Conservation (phyloP, 2,329 filamentous ascomycete species). For the Epichloe sibirici region DNA sequence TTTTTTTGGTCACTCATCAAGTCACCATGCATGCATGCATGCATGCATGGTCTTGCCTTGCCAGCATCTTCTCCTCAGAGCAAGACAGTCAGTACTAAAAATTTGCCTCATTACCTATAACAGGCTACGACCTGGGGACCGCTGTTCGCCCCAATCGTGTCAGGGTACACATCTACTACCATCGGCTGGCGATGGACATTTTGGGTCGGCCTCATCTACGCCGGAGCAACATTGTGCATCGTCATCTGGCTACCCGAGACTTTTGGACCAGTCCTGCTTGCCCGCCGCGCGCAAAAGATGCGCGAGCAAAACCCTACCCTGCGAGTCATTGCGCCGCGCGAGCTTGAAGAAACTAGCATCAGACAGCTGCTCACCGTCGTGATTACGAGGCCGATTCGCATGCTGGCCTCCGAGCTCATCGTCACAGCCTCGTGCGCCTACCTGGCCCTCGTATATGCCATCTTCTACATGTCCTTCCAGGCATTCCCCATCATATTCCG, state of each 20-base stretch:
- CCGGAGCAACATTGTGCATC: slow-evolving; percentile 46
- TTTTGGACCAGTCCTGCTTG: slow-evolving; percentile 47
- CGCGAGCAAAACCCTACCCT: slow-evolving; percentile 40
- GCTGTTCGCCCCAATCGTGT: slow-evolving; percentile 51
- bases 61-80: too few species aligned
- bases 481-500: slow-evolving; percentile 62
- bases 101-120: too few species aligned
- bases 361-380: slow-evolving; percentile 52
- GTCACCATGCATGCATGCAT: too few species aligned
- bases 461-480: slow-evolving; percentile 63
- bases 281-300: slow-evolving; percentile 42
- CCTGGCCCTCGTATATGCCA: slow-evolving; percentile 56
- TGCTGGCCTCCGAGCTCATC: slow-evolving; percentile 61
- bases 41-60: too few species aligned
- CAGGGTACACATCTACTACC: slow-evolving; percentile 44
- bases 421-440: slow-evolving; percentile 59
- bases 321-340: slow-evolving; percentile 45
- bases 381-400: slow-evolving; percentile 57
- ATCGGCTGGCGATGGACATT: slow-evolving; percentile 61
- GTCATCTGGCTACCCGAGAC: slow-evolving; percentile 54
- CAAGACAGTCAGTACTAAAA: too few species aligned
- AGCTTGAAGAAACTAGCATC: slow-evolving; percentile 47
- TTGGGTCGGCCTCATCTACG: slow-evolving; percentile 58
- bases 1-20: too few species aligned
- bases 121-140: slow-evolving; percentile 53